A percentile compares a stretch with the other conserved stretches of the same genome.
Conservation (phyloP, 768 basidiomycete species). For the Rhodosporidiobolus odoratus region DNA sequence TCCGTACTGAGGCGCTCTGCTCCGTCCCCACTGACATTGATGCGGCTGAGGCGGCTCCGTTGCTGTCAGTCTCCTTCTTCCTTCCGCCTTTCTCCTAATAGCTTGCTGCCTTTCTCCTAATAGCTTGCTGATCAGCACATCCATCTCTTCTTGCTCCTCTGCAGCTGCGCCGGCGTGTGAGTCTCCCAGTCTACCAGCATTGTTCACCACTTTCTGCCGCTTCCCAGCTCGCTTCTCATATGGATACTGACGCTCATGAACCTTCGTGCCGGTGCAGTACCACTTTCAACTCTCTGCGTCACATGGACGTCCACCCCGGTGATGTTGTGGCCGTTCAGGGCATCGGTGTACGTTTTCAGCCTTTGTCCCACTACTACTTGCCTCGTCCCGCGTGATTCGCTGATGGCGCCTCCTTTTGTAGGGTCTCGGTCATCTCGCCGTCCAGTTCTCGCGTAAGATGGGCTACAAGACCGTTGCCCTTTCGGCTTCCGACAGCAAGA, state of each 20-base stretch:
- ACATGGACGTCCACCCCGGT: slow-evolving; percentile 45
- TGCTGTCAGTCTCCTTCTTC: slow-evolving; percentile 17
- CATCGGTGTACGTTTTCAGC: slow-evolving; percentile 35
- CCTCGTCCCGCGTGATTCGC: background rate
- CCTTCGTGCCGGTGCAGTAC: slow-evolving; percentile 45
- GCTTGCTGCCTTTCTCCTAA: no score
- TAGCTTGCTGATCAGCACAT: no score
- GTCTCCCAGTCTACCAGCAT: background rate
- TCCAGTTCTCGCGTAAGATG: slow-evolving; percentile 46
- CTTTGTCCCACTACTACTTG: background rate
- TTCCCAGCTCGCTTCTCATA: no score
- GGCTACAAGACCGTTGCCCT: slow-evolving; percentile 49
- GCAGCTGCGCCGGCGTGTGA: slow-evolving; percentile 1
- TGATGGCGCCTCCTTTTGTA: no score
- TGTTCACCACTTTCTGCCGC: slow-evolving; percentile 42
- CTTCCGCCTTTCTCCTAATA: background rate
- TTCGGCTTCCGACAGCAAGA: slow-evolving; percentile 45
- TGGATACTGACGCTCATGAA: no score
- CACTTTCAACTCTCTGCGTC: slow-evolving; percentile 46
- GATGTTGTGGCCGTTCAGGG: slow-evolving; percentile 50
- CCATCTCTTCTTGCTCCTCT: background rate
- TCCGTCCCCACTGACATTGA: slow-evolving; percentile 32
- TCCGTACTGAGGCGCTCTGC: slow-evolving; percentile 37
- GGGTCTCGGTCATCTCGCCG: slow-evolving; percentile 47
- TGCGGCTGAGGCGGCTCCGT: slow-evolving; percentile 33